Conservation (phyloP, 371 early-diverging fungal genomes). For the Chytridium lagenaria region DNA sequence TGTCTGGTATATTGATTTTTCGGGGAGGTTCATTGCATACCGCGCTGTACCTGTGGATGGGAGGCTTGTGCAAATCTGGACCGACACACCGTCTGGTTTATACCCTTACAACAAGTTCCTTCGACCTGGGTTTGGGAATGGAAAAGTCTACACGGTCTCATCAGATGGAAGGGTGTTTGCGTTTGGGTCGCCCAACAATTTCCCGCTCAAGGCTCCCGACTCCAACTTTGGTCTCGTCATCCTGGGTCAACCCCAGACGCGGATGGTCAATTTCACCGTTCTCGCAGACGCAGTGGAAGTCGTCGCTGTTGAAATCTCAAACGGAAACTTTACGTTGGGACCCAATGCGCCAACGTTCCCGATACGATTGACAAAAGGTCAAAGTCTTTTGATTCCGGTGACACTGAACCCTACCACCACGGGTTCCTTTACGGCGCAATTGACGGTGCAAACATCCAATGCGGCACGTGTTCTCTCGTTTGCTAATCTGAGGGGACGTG, state of each 20-base stretch:
- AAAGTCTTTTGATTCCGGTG: neutral
- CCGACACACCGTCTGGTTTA: neutral
- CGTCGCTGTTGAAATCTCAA: neutral
- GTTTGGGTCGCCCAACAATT: constrained; percentile 3
- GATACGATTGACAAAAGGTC: neutral
- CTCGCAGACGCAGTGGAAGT: neutral
- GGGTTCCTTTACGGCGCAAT: neutral
- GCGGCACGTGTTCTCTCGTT: neutral
- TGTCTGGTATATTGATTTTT: constrained; percentile 24
- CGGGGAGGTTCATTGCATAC: constrained; percentile 11
- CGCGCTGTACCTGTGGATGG: constrained; percentile 13
- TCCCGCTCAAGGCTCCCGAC: constrained; percentile 14
- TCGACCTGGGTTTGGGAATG: constrained; percentile 8
- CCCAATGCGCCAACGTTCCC: constrained; percentile 1
- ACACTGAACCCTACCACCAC: neutral
- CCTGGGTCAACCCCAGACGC: constrained; percentile 10
- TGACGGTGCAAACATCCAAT: neutral
- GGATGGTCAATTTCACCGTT: neutral
- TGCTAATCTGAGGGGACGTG: neutral
- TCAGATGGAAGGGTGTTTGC: constrained; percentile 15
- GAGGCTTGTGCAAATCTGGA: neutral
- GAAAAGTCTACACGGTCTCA: constrained; percentile 17
- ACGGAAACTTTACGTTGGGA: neutral
- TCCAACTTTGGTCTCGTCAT: neutral
- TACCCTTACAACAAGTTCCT: constrained; percentile 18